Evolutionary conservation across 2,329 filamentous ascomycete genomes (phyloP), one percentile per base, ranked within the genome.

Genomic region (Neurospora sp.): DNA sequence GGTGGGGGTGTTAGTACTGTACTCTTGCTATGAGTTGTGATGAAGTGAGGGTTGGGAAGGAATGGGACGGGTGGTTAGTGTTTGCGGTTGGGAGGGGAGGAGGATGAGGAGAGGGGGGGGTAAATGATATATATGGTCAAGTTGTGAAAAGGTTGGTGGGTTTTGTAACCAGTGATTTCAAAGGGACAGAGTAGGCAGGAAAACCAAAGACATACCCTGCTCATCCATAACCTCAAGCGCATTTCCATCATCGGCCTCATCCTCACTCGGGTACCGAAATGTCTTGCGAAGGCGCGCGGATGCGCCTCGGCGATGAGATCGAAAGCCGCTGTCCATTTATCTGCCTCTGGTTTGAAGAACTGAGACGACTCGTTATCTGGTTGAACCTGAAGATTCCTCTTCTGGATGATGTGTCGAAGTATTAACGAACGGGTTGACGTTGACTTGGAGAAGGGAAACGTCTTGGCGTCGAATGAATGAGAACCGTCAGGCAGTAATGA

Each of bases 181-280:
- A 38, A 3, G 38, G 2, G 38, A 11, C 38, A 1, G 66, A 39
- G 15, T n/a, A 23, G 33, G 6, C 7, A 7, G 0, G 19, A 66
- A 46, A 38, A 38, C 33, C 23, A 9, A 11, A 28, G 40, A 33
- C 3, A 52, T 78, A 90, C 90, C 90, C 85, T 94, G 86, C 80
- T 94, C 91, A 78, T 96, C 93, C 71, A 96, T 83, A 69, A 89
- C 86, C 74, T 89, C 85, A 13, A 86, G 85, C 38, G 84, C 68
- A 13, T 72, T 19, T n/a, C n/a, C 46, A 66, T 68, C 69, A 46
- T 70, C 67, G 74, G 84, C 82, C 70, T 86, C 83, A 72, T 84
- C 84, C 75, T 91, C 88, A 70, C 82, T 80, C 4, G 91, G 91
- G 80, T 95, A 96, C 72, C 86, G 87, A 80, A 96, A 96, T 9